phyloP scores from a whole-genome alignment of 2,329 filamentous ascomycete species.

The Dactylella cylindrospora region DNA sequence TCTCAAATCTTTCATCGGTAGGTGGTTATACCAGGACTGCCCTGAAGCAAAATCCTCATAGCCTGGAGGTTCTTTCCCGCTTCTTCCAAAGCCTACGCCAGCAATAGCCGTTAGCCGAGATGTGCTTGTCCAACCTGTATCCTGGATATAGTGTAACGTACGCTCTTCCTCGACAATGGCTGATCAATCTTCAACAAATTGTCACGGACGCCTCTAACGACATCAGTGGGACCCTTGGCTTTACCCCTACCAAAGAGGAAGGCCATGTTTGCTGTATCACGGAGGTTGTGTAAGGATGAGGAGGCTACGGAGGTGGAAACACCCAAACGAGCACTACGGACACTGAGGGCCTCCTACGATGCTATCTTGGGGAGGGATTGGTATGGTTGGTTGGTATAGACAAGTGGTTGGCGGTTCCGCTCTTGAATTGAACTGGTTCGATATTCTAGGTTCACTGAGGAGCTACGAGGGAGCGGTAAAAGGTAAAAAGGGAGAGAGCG shows the following conservation, averaged over 20 bases:
- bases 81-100: slow-evolving; percentile 73
- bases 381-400: no score
- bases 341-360: no score
- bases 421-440: no score
- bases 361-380: no score
- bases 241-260: slow-evolving; percentile 68
- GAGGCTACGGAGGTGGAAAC: no score
- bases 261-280: slow-evolving; percentile 59
- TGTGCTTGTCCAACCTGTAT: slow-evolving; percentile 3
- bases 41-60: slow-evolving; percentile 92
- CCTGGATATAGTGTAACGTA: slow-evolving; percentile 49
- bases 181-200: slow-evolving; percentile 64
- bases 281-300: background rate
- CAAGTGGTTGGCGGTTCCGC: no score
- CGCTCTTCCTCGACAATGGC: slow-evolving; percentile 60
- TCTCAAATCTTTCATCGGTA: slow-evolving; percentile 20
- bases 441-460: no score
- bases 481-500: no score
- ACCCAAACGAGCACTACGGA: no score
- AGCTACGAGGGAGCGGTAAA: no score
- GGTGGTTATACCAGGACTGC: slow-evolving; percentile 73
- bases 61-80: slow-evolving; percentile 79
- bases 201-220: slow-evolving; percentile 66
- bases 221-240: slow-evolving; percentile 64
- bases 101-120: slow-evolving; percentile 45